These are phyloP conservation scores for Xylariaceae sp. DNA, from an alignment of 2,329 filamentous ascomycete species.

Conservation along the genomic window DNA sequence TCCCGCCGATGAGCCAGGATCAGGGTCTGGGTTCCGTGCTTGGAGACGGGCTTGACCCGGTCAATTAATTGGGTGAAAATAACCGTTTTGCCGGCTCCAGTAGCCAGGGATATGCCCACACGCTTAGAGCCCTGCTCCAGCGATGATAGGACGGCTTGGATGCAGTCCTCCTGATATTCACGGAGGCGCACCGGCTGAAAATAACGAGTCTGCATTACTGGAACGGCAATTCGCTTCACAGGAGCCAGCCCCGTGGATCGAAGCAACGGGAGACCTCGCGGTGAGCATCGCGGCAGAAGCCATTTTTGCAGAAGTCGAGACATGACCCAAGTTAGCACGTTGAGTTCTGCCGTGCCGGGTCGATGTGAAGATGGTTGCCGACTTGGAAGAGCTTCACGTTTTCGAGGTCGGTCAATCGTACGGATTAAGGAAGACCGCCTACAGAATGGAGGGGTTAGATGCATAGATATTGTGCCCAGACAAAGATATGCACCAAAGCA, in stretches of 20 bases:
- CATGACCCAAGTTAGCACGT: conserved; percentile 23
- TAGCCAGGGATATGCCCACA: conserved; percentile 79
- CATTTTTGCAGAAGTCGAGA: conserved; percentile 24
- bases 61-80: conserved; percentile 95
- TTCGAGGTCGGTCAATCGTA: neutral
- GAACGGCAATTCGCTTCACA: conserved; percentile 9
- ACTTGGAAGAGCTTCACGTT: neutral
- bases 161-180: conserved; percentile 87
- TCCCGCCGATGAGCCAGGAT: conserved; percentile 91
- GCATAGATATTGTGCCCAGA: no score
- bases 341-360: neutral
- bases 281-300: conserved; percentile 14
- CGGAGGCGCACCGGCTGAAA: conserved; percentile 54
- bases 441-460: no score
- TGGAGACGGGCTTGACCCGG: conserved; percentile 55
- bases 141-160: conserved; percentile 69
- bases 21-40: conserved; percentile 67
- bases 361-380: neutral
- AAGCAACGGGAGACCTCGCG: conserved; percentile 4
- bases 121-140: conserved; percentile 68
- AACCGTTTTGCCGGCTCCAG: conserved; percentile 86
- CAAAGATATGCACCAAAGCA: no score
- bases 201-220: conserved; percentile 2
- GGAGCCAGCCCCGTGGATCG: conserved; percentile 7
- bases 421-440: no score